These are phyloP conservation scores for Chytridiales sp. DNA, from an alignment of 371 early-diverging fungal genomes.

Conservation along the genomic window DNA sequence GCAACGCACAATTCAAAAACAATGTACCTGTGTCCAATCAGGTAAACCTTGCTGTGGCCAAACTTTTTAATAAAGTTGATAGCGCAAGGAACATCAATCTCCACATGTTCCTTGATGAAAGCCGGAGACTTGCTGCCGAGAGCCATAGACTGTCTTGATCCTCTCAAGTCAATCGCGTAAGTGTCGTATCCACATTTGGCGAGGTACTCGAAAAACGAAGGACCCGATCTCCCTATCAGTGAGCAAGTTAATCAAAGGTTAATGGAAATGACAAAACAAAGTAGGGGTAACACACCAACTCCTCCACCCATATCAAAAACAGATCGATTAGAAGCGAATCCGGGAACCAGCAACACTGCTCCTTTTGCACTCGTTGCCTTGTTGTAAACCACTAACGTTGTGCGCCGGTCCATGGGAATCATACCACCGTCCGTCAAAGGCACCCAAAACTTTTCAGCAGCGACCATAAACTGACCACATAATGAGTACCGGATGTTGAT, in stretches of 20 bases:
- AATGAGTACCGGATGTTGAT: conserved; percentile 20
- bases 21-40: conserved; percentile 38
- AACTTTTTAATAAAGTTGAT: conserved; percentile 32
- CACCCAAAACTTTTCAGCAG: conserved; percentile 23
- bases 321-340: conserved; percentile 38
- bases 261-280: background rate
- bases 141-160: conserved; percentile 26
- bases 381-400: conserved; percentile 26
- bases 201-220: conserved; percentile 42
- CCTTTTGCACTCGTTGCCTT: conserved; percentile 27
- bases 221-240: conserved; percentile 27
- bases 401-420: conserved; percentile 40
- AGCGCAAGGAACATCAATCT: conserved; percentile 45
- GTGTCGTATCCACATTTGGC: conserved; percentile 39
- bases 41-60: conserved; percentile 38
- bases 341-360: conserved; percentile 40
- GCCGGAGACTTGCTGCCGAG: conserved; percentile 32
- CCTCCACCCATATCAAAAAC: conserved; percentile 45
- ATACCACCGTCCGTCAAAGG: conserved; percentile 10
- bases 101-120: conserved; percentile 35
- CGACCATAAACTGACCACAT: conserved; percentile 23
- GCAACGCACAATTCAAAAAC: background rate
- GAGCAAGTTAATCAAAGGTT: conserved; percentile 2
- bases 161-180: conserved; percentile 40
- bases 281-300: conserved; percentile 2